These are phyloP conservation scores for Sclerotiophoma versabilis DNA, from an alignment of 2,329 filamentous ascomycete species.

Conservation along the genomic window DNA sequence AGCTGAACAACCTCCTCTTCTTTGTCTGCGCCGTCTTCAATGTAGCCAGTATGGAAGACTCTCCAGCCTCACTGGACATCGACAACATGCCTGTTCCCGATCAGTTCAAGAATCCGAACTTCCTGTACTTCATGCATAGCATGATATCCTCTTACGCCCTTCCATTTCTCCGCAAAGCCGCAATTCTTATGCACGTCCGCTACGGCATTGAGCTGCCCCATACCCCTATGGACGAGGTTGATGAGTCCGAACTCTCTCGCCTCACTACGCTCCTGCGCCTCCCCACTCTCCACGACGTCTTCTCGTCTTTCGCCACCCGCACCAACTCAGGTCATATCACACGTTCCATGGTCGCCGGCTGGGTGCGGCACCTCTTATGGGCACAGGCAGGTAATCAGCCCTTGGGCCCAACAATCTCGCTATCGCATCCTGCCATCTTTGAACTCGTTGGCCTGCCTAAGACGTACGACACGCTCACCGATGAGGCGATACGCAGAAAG, in stretches of 20 bases:
- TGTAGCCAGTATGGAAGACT: conserved; percentile 32
- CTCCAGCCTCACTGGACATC: conserved; percentile 32
- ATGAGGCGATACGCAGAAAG: conserved; percentile 82
- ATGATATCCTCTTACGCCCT: conserved; percentile 81
- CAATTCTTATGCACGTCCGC: conserved; percentile 84
- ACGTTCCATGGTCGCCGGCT: conserved; percentile 66
- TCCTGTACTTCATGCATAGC: conserved; percentile 47
- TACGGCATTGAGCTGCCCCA: conserved; percentile 87
- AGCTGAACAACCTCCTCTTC: conserved; percentile 38
- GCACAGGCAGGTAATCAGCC: conserved; percentile 49
- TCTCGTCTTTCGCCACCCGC: conserved; percentile 61
- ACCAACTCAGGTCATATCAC: conserved; percentile 46
- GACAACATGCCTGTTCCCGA: conserved; percentile 34
- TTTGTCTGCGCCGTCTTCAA: conserved; percentile 46
- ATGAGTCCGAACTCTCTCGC: conserved; percentile 80
- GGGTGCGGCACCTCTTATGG: conserved; percentile 71
- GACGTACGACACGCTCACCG: conserved; percentile 90
- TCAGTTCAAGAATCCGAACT: conserved; percentile 38
- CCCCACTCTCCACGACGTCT: conserved; percentile 80
- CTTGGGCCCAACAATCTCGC: conserved; percentile 54
- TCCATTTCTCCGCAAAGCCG: conserved; percentile 85
- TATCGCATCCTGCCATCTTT: conserved; percentile 88
- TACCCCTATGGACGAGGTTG: conserved; percentile 61
- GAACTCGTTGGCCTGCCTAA: conserved; percentile 91
- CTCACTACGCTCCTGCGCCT: conserved; percentile 78